Conservation (phyloP, 768 basidiomycete genomes). For the Boletus sp. region DNA sequence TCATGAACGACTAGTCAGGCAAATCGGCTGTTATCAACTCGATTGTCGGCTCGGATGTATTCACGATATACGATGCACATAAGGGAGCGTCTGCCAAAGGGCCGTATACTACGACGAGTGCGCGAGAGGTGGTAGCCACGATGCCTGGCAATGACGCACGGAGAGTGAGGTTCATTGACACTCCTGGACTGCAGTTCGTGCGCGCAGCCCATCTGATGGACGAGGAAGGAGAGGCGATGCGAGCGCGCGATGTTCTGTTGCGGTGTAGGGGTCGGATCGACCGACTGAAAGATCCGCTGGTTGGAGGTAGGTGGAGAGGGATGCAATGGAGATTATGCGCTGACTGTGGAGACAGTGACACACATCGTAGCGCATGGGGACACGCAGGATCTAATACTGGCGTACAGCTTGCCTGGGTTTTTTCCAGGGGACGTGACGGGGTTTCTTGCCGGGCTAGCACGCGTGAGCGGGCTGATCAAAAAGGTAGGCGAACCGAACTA, state of each 20-base stretch:
- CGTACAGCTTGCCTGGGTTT: conserved; percentile 83
- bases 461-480: conserved; percentile 69
- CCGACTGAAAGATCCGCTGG: conserved; percentile 74
- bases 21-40: conserved; percentile 88
- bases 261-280: conserved; percentile 81
- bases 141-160: conserved; percentile 36
- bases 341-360: conserved; percentile 43
- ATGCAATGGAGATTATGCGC: conserved; percentile 2
- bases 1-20: conserved; percentile 51
- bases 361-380: conserved; percentile 67
- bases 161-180: conserved; percentile 73
- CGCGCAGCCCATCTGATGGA: conserved; percentile 33
- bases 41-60: conserved; percentile 46
- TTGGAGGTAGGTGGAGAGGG: conserved; percentile 51
- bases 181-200: conserved; percentile 72
- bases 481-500: conserved; percentile 47
- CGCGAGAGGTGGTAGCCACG: conserved; percentile 58
- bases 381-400: conserved; percentile 84
- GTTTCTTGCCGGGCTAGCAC: conserved; percentile 76
- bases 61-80: conserved; percentile 55
- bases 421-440: conserved; percentile 59
- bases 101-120: conserved; percentile 65
- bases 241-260: conserved; percentile 69
- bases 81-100: conserved; percentile 47
- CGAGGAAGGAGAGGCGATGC: conserved; percentile 21